phyloP scores from a whole-genome alignment of 1,139 yeast species.

The Taiozyma sp. region DNA sequence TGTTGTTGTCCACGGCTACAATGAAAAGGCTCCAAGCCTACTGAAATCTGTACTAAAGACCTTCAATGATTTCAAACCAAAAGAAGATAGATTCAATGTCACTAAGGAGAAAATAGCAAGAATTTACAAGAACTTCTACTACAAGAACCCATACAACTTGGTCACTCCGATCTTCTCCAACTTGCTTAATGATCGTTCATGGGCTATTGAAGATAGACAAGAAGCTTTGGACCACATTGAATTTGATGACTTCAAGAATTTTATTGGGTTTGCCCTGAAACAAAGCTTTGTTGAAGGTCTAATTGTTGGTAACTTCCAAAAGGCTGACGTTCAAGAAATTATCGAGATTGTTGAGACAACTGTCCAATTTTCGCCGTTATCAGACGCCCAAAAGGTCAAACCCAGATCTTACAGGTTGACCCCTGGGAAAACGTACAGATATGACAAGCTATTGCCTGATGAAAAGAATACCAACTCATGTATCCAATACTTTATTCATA shows the following conservation, averaged over 20 bases:
- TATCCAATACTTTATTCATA: constrained; percentile 71
- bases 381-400: constrained; percentile 33
- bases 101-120: constrained; percentile 61
- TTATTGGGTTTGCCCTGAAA: constrained; percentile 41
- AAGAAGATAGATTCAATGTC: constrained; percentile 55
- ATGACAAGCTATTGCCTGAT: constrained; percentile 54
- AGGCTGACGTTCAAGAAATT: constrained; percentile 50
- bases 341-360: constrained; percentile 36
- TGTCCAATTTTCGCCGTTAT: constrained; percentile 27
- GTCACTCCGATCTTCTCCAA: constrained; percentile 58
- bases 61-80: constrained; percentile 48
- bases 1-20: constrained; percentile 71
- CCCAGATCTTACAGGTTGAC: constrained; percentile 50
- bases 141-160: constrained; percentile 71
- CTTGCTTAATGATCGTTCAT: constrained; percentile 66
- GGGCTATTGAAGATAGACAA: constrained; percentile 59
- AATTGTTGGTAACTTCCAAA: constrained; percentile 73
- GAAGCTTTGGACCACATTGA: constrained; percentile 43
- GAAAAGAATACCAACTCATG: constrained; percentile 77
- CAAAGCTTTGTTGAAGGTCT: constrained; percentile 58
- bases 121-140: constrained; percentile 67
- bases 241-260: constrained; percentile 46
- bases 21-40: constrained; percentile 68
- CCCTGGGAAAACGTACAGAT: constrained; percentile 39
- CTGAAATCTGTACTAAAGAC: constrained; percentile 55